These are phyloP conservation scores for Dactylellina sp. DNA, from an alignment of 2,329 filamentous ascomycete genomes.

Conservation along the genomic window DNA sequence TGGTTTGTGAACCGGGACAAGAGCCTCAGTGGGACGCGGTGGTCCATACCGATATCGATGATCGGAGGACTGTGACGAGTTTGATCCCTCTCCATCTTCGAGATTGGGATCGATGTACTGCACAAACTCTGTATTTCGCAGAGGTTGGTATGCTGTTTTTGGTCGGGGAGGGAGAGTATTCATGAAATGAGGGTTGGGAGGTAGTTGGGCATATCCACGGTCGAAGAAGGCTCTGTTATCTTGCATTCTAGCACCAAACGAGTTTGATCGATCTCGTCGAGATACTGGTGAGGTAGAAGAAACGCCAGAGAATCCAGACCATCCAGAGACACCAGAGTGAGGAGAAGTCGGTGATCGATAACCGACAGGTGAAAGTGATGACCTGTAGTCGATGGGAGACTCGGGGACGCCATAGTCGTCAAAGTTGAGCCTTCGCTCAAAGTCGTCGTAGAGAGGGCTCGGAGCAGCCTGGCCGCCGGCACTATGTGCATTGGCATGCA, in stretches of 20 bases:
- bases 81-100: conserved; percentile 52
- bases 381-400: conserved; percentile 49
- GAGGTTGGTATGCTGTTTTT: conserved; percentile 53
- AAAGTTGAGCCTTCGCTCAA: conserved; percentile 53
- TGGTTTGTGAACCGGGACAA: conserved; percentile 48
- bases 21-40: conserved; percentile 16
- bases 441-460: conserved; percentile 51
- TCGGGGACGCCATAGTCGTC: conserved; percentile 52
- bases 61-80: conserved; percentile 53
- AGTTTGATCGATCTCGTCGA: conserved; percentile 40
- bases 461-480: conserved; percentile 44
- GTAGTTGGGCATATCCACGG: conserved; percentile 37
- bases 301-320: conserved; percentile 54
- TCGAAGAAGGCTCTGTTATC: conserved; percentile 37
- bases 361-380: conserved; percentile 41
- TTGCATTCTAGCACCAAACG: conserved; percentile 44
- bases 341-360: conserved; percentile 55
- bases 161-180: conserved; percentile 48
- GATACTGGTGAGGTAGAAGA: conserved; percentile 53
- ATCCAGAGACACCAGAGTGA: conserved; percentile 53
- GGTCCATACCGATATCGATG: conserved; percentile 51
- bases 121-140: conserved; percentile 55
- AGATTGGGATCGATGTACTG: conserved; percentile 52
- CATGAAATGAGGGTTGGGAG: conserved; percentile 53
- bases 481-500: conserved; percentile 54